Evolutionary conservation across 805 yeast genomes (phyloP), one percentile per base, ranked within the genome.

Genomic region (Cyberlindnera veronae): DNA sequence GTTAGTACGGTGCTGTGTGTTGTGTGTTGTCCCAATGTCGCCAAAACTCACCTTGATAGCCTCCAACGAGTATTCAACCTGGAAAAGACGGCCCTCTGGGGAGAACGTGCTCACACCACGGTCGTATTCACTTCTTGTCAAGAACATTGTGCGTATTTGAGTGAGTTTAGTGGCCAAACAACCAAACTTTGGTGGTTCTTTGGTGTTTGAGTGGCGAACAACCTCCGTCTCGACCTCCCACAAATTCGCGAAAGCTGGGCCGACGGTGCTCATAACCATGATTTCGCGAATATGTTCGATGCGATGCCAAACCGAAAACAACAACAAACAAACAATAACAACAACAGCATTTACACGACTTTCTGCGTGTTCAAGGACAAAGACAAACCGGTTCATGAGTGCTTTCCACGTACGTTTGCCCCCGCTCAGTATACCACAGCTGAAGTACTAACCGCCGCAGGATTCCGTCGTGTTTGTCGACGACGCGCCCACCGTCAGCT

Each of bases 91-190:
- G 19, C 99, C 99, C 63, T 95, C 99, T 19, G 99, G 99, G 2
- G 98, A 90, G 64, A 95, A 93, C 8, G 99, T 95, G 58, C 95
- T 84, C 36, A 93, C 99, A 49, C 99, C 99, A 65, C 99, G 84
- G 63, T 93, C 99, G 65, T 93, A 93, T 72, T 93, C 99, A 68
- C 95, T 85, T 81, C 99, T 84, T n/a, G 99, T 93, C 53, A 93
- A 76, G 68, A 93, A 93, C 99, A 93, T 93, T 38, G 33, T 18
- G 23, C 13, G 6, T 12, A 6, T 16, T 18, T 29, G 27, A 8
- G 6, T 7, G n/a, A 21, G 11, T 18, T 6, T 20, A 14, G 8
- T n/a, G n/a, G n/a, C n/a, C n/a, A n/a, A n/a, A n/a, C n/a, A n/a
- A n/a, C n/a, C n/a, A n/a, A n/a, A n/a, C n/a, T n/a, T n/a, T n/a